Base-by-base conservation (phyloP, 2,329 filamentous ascomycete genomes). In the Penicillium frequentans region DNA sequence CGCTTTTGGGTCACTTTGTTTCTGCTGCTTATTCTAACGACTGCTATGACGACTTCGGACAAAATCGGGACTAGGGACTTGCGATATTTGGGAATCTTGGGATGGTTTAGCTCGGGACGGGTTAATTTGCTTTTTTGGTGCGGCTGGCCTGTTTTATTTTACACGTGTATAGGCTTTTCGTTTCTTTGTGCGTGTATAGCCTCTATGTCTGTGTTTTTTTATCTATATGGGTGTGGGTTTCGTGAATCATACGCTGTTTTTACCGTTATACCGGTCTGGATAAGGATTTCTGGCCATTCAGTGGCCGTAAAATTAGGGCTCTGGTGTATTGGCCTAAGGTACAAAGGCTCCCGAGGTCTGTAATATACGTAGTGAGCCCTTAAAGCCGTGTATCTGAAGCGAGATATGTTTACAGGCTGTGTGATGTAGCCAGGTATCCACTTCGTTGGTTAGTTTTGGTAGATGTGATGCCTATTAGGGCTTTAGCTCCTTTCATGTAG, bases 11-110 rank as follows among this genome's bases (percentile, higher is more conserved):
- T 19, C 9, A 8, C 31, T 43, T 31, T 54, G 33, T 23, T 48
- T 61, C 31, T 58, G 21, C 46, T 50, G 52, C 52, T 59, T 62
- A 54, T 58, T 63, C 60, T 71, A 24, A 64, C 58, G 58, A 65
- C 57, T 59, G 51, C 48, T 49, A 63, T 57, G 57, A 63, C 43
- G 42, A 48, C 39, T 56, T 55, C 45, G 63, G 59, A 58, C 37
- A 66, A 66, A 65, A 62, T 51, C 56, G 57, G 54, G 19, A 42
- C 11, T 42, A 23, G 19, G 54, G 60, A 50, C 43, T 54, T 54
- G 50, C 46, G 33, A 53, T 35, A 13, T 45, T 58, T 51, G 33
- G 45, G 24, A 14, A 31, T 54, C 50, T 52, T 61, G 57, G 64
- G 52, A 56, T 21, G 50, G 58, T 33, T 16, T 54, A 47, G 45